Evolutionary conservation across 768 basidiomycete genomes (phyloP), one percentile per base, ranked within the genome.

Genomic region (Botryobasidium botryosum): DNA sequence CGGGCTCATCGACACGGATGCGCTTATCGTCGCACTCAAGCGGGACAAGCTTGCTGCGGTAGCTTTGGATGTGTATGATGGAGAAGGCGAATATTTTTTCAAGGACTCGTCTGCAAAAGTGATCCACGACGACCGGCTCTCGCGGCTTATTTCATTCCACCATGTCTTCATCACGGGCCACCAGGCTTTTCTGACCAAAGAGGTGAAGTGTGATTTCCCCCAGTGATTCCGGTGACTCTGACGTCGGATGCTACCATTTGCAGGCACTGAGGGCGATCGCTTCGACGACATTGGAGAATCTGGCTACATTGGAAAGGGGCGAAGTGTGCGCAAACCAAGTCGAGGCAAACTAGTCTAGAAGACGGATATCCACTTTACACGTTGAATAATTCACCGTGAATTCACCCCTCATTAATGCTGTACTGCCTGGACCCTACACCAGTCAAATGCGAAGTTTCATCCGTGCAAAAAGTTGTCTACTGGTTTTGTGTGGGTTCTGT

Each of bases 31-130:
- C n/a, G 47, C 39, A 4, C 37, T 55, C 37, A 49, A 51, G 43
- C 40, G 26, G 24, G 52, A 50, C 15, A 48, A 53, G 44, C 38
- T 55, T 35, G 36, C 33, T 5, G 49, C 53, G 3, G 54, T 53
- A 13, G 54, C 46, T 13, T 43, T 55, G 42, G 54, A 55, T 39
- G 54, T 55, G 38, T 55, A 53, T 39, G 52, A 53, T 35, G 40
- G 51, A 23, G 53, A 54, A 36, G 38, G 44, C 40, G 53, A 48
- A 28, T 48, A 50, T 38, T 54, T 54, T 35, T 54, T 52, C 45
- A 29, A 48, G 20, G 53, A 54, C 28, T 41, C 40, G 20, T 40
- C 42, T 13, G 48, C 44, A 31, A 43, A 43, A 18, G 48, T 52
- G 27, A 54, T 54, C 18, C 53, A 54, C 17, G 53, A 54, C 33